These are phyloP conservation scores for Leccinum pellstonianum DNA, from an alignment of 768 basidiomycete genomes.

Conservation along the genomic window DNA sequence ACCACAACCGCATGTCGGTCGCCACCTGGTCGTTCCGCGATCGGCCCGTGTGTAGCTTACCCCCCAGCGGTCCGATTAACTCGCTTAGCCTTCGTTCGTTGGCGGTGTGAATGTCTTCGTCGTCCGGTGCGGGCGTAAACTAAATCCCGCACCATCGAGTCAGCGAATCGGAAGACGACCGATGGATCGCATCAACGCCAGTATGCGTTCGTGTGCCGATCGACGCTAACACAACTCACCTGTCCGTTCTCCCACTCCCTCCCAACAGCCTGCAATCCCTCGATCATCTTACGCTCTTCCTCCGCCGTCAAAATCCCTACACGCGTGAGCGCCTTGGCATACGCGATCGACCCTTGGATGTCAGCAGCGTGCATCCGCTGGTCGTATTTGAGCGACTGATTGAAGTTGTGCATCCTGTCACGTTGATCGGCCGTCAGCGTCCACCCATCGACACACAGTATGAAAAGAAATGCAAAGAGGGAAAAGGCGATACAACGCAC, in stretches of 20 bases:
- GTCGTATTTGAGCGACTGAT: slow-evolving; percentile 94
- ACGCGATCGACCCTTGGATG: slow-evolving; percentile 92
- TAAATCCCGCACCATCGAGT: slow-evolving; percentile 30
- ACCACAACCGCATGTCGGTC: slow-evolving; percentile 97
- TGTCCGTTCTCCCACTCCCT: slow-evolving; percentile 82
- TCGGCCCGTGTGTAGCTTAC: slow-evolving; percentile 96
- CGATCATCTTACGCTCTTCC: slow-evolving; percentile 70
- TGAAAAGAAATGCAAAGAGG: neutral
- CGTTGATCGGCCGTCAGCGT: slow-evolving; percentile 1
- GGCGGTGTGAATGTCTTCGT: slow-evolving; percentile 99
- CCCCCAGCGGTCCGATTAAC: slow-evolving; percentile 87
- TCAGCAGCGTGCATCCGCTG: slow-evolving; percentile 92
- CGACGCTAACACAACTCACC: slow-evolving; percentile 36
- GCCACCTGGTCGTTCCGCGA: slow-evolving; percentile 98
- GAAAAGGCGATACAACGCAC: slow-evolving; percentile 5
- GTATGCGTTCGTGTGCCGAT: too few species aligned
- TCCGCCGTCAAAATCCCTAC: slow-evolving; percentile 78
- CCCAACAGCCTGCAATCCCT: slow-evolving; percentile 72
- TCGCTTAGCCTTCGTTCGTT: slow-evolving; percentile 95
- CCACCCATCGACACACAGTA: neutral
- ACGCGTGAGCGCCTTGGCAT: slow-evolving; percentile 81
- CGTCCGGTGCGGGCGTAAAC: slow-evolving; percentile 81
- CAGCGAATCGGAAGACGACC: neutral
- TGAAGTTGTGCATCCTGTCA: slow-evolving; percentile 92
- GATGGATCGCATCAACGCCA: too few species aligned